These are phyloP conservation scores for Acacia melanoxylon DNA, from an alignment of 306 rosid genomes.

Conservation along the genomic window DNA sequence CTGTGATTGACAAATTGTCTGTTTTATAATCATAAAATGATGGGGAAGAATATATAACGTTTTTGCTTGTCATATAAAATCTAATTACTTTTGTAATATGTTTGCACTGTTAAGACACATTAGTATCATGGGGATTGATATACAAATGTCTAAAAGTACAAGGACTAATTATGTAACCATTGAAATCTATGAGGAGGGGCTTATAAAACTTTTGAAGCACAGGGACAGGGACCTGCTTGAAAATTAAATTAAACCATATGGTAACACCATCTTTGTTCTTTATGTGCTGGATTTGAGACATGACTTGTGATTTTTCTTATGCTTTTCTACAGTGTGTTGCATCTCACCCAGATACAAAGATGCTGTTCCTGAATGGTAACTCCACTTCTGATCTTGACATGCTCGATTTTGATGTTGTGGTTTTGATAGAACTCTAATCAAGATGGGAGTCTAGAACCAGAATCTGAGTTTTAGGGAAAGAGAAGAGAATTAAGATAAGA, in stretches of 20 bases:
- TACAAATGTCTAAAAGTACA: neutral
- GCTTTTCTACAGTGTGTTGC: slow-evolving; percentile 71
- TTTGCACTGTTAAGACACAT: neutral
- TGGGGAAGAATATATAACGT: no score
- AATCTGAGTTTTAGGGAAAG: no score
- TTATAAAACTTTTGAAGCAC: neutral
- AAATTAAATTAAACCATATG: neutral
- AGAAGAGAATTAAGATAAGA: no score
- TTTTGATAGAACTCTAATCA: neutral
- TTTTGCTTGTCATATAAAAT: no score
- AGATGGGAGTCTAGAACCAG: no score
- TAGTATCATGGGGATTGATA: neutral
- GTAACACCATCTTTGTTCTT: no score
- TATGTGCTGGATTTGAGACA: neutral
- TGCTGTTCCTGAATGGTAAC: slow-evolving; percentile 81
- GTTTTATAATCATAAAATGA: no score
- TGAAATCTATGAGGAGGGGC: neutral
- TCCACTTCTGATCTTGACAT: slow-evolving; percentile 29
- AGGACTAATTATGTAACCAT: neutral
- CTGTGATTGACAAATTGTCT: no score
- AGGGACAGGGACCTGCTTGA: neutral
- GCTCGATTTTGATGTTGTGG: slow-evolving; percentile 1
- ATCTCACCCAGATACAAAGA: slow-evolving; percentile 81
- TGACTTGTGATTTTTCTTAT: slow-evolving; percentile 13
- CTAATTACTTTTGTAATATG: no score